phyloP scores from a whole-genome alignment of 108 stramenopile species.

The Fragilaria radians region DNA sequence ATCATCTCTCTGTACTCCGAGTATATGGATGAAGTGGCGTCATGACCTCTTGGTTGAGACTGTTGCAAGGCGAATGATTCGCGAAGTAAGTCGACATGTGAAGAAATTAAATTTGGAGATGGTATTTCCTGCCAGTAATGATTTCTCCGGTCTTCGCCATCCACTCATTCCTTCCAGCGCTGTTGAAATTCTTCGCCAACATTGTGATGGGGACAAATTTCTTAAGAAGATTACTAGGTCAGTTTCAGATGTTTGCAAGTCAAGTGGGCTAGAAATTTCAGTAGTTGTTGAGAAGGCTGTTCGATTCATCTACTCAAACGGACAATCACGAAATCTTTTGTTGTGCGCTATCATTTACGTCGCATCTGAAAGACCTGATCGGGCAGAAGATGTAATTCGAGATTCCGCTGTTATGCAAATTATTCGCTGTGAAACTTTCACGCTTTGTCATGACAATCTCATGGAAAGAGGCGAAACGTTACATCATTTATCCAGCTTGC shows the following conservation, averaged over 20 bases:
- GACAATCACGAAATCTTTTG: constrained; percentile 28
- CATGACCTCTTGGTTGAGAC: constrained; percentile 19
- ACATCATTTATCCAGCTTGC: constrained; percentile 39
- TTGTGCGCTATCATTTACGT: constrained; percentile 53
- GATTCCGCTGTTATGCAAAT: constrained; percentile 44
- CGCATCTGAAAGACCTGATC: constrained; percentile 40
- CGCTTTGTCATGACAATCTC: constrained; percentile 47
- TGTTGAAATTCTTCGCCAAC: constrained; percentile 52
- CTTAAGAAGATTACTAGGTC: constrained; percentile 21
- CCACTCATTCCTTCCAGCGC: constrained; percentile 41
- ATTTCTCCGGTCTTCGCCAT: constrained; percentile 17
- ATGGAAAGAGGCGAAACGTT: constrained; percentile 19
- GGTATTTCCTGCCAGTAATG: constrained; percentile 15
- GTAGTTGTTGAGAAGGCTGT: constrained; percentile 42
- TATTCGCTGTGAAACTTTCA: constrained; percentile 31
- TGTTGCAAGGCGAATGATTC: constrained; percentile 50
- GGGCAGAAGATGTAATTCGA: constrained; percentile 64
- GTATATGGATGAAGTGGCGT: constrained; percentile 62
- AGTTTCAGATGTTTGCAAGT: constrained; percentile 25
- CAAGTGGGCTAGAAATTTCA: constrained; percentile 24
- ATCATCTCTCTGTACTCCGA: constrained; percentile 9
- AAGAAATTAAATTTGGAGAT: constrained; percentile 46
- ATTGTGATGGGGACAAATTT: constrained; percentile 51
- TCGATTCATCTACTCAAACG: constrained; percentile 25
- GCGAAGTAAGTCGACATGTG: constrained; percentile 55